A percentile compares a stretch with the other conserved stretches of the same genome.
Conservation (phyloP, 345 rosid species). For the Reutealis trisperma region DNA sequence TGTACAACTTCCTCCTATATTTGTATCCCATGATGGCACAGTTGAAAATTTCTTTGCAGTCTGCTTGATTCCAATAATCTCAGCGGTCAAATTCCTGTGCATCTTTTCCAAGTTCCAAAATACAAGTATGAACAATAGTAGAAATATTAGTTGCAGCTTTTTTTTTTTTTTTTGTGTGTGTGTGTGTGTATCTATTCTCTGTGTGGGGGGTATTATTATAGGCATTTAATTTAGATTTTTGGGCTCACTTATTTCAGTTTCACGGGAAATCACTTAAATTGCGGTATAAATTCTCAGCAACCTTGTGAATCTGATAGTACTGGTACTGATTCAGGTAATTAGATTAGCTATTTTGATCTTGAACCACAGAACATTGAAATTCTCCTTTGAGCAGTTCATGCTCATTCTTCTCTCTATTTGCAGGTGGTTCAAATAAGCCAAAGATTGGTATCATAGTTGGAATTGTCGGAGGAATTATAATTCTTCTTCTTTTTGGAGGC, state of each 20-base stretch:
- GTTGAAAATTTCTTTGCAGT: conserved; percentile 49
- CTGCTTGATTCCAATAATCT: conserved; percentile 75
- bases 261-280: conserved; percentile 65
- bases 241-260: conserved; percentile 54
- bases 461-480: conserved; percentile 56
- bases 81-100: conserved; percentile 72
- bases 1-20: conserved; percentile 10
- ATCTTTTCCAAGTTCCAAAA: conserved; percentile 56
- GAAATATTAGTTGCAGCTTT: not conserved
- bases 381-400: conserved; percentile 8
- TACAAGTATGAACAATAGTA: conserved; percentile 61
- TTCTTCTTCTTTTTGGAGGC: conserved; percentile 55
- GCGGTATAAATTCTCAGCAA: conserved; percentile 47
- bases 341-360: conserved; percentile 12
- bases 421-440: conserved; percentile 68
- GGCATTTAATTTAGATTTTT: conserved; percentile 17
- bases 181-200: not conserved
- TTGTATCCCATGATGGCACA: conserved; percentile 9
- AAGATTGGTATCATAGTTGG: conserved; percentile 70
- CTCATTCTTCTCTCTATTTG: conserved; percentile 12
- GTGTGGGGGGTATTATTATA: not conserved
- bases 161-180: conserved; percentile 1
- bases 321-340: conserved; percentile 64
- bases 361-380: not conserved
- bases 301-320: conserved; percentile 57